Base-by-base conservation (phyloP, 768 basidiomycete species). In the Phanerochaete carnosa region DNA sequence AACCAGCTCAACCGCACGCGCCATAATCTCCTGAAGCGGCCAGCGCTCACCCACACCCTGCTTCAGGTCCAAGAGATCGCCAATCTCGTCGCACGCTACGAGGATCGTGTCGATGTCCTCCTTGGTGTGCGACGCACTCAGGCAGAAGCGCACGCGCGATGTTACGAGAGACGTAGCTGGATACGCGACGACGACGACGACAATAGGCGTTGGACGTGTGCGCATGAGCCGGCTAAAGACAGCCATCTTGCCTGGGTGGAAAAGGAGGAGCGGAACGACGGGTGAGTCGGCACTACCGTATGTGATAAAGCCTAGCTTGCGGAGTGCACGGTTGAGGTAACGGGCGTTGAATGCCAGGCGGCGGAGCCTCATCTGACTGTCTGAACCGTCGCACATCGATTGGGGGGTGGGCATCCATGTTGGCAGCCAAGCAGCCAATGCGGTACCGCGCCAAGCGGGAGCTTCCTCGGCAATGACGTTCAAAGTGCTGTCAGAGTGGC, bases 101-200 rank as follows among this genome's bases (percentile, higher is more conserved):
- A 99, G 79, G 29, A 98, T 76, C 13, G 77, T 76, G 76, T 99
- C 97, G 60, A 98, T 86, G 69, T 99, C 97, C 66, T 94, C 90
- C 78, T 99, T 99, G 59, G 95, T 98, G 80, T 99, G 97, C 51
- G 94, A 79, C 12, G 96, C 91, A 59, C 91, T 94, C 16, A 98
- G 81, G 70, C 97, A 98, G 81, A 98, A 97, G 67, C 97, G 81
- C 56, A 95, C 93, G 29, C 97, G 84, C 46, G 86, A 83, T 11
- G 92, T 93, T 62, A 94, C 86, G 43, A 98, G 83, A 16, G 94
- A 87, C 28, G 95, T 97, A 1, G 95, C 94, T 7, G 89, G 91
- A 71, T 96, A 96, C 28, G 86, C 88, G 7, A 97, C 94, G 32
- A 96, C 91, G 25, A 97, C 95, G 4, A 92, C 85, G 9, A 94